These are phyloP conservation scores for Piper betle DNA, from an alignment of 164 flowering plant species.

Conservation along the genomic window DNA sequence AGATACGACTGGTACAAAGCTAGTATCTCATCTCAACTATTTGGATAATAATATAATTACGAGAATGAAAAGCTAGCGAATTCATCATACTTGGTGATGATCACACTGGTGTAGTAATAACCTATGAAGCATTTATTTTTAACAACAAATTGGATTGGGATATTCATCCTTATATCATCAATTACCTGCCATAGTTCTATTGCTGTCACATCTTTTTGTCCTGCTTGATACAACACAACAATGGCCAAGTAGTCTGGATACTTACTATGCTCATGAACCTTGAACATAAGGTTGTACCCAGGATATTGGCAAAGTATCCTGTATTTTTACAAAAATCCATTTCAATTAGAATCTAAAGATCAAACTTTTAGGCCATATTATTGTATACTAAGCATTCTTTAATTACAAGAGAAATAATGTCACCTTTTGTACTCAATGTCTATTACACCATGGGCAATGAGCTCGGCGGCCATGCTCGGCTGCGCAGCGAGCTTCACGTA, in stretches of 20 bases:
- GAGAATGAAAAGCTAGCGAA: too few species aligned
- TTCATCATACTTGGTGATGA: too few species aligned
- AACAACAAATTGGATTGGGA: neutral
- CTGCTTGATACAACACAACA: constrained; percentile 41
- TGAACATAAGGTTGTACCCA: constrained; percentile 36
- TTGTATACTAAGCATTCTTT: too few species aligned
- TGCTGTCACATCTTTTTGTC: constrained; percentile 36
- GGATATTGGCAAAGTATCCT: constrained; percentile 50
- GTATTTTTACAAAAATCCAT: neutral
- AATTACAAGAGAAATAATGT: neutral
- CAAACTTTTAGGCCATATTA: too few species aligned
- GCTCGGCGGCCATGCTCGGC: constrained; percentile 20
- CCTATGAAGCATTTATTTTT: too few species aligned
- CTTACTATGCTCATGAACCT: constrained; percentile 54
- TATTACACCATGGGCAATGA: constrained; percentile 57
- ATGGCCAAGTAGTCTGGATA: constrained; percentile 62
- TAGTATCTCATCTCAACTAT: too few species aligned
- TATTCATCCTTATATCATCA: neutral
- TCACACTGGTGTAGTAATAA: too few species aligned
- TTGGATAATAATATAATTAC: too few species aligned
- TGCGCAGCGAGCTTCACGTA: constrained; percentile 48
- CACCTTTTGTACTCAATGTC: constrained; percentile 54
- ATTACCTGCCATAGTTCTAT: constrained; percentile 63
- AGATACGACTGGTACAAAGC: too few species aligned
- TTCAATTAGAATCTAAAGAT: neutral